Evolutionary conservation across 2,329 filamentous ascomycete genomes (phyloP).

Genomic region (Colletotrichum gigasporum): DNA sequence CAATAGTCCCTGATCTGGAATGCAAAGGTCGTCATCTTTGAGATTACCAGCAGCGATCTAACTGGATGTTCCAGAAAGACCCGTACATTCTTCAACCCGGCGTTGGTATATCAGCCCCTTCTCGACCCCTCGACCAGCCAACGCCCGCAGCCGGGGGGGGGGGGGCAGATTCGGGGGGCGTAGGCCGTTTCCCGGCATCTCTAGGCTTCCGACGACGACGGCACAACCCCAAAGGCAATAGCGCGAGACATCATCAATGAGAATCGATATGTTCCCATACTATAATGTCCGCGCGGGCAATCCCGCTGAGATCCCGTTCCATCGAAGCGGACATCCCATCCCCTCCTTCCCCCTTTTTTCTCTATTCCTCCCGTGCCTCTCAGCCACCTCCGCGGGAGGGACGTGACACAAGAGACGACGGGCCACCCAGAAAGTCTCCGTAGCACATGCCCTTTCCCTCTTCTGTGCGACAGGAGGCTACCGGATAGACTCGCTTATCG

Average conservation of each 20-base stretch:
- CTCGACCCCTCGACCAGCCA: neutral
- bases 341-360: neutral
- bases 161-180: too few species aligned
- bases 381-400: neutral
- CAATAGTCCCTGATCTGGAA: slow-evolving; percentile 10
- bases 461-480: slow-evolving; percentile 12
- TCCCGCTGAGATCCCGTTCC: neutral
- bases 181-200: neutral
- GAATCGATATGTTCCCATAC: neutral
- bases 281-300: neutral
- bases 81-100: neutral
- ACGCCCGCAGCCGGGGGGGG: too few species aligned
- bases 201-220: neutral
- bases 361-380: neutral
- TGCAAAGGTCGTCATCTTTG: neutral
- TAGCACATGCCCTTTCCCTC: slow-evolving; percentile 16
- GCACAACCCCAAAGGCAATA: neutral
- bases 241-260: neutral
- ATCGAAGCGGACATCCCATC: neutral
- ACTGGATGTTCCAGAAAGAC: neutral
- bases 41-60: neutral
- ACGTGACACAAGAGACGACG: neutral
- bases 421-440: neutral
- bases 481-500: slow-evolving; percentile 24
- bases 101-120: neutral